Conservation (phyloP, 768 basidiomycete species). For the Tephrocybe sp. region DNA sequence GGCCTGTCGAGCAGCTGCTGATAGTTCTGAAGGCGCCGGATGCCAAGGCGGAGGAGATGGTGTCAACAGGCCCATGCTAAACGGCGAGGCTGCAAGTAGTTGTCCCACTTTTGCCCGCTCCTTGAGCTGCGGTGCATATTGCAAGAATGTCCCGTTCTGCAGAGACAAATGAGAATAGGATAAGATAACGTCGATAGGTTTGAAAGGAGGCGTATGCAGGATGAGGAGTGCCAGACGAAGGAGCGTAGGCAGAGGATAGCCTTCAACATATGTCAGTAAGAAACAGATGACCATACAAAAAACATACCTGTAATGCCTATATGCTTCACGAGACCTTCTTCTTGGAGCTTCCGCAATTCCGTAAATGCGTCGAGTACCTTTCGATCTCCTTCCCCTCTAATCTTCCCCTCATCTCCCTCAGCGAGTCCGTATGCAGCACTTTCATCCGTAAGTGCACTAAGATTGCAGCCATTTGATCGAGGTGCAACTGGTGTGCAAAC, state of each 20-base stretch:
- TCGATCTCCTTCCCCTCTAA: conserved; percentile 70
- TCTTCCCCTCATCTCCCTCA: conserved; percentile 49
- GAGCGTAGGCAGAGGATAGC: conserved; percentile 80
- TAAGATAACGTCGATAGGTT: conserved; percentile 74
- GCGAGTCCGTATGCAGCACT: conserved; percentile 63
- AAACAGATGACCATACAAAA: neutral
- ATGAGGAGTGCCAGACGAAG: conserved; percentile 79
- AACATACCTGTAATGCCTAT: conserved; percentile 77
- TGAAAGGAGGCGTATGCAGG: conserved; percentile 59
- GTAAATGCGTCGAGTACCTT: conserved; percentile 64
- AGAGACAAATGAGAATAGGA: conserved; percentile 81
- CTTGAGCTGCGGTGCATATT: conserved; percentile 55
- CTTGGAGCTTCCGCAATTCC: conserved; percentile 65
- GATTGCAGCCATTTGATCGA: conserved; percentile 51
- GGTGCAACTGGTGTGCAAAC: conserved; percentile 54
- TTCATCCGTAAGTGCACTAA: conserved; percentile 49
- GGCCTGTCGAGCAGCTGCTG: conserved; percentile 39
- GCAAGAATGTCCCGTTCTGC: conserved; percentile 61
- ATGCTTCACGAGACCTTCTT: conserved; percentile 66
- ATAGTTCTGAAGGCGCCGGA: conserved; percentile 59
- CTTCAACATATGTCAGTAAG: conserved; percentile 31
- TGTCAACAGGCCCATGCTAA: conserved; percentile 81
- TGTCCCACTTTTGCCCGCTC: conserved; percentile 64
- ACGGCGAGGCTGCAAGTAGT: conserved; percentile 75
- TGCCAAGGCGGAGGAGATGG: conserved; percentile 65